phyloP scores from a whole-genome alignment of 768 basidiomycete species.

The Exidia glandulosa region DNA sequence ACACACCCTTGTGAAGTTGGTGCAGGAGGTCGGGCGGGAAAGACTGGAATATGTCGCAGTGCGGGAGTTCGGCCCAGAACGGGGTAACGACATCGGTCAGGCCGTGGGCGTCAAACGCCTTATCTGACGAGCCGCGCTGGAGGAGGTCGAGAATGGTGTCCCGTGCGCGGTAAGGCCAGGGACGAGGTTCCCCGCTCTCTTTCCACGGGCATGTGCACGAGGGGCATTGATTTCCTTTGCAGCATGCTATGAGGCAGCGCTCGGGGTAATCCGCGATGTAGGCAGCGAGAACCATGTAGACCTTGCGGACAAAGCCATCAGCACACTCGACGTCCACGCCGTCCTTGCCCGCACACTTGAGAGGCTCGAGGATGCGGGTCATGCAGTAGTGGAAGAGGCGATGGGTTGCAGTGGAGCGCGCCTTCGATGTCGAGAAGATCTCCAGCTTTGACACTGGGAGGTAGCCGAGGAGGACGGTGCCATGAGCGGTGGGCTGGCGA shows the following conservation, averaged over 20 bases:
- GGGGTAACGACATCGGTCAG: conserved; percentile 10
- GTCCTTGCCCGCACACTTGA: conserved; percentile 17
- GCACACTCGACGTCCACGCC: conserved; percentile 27
- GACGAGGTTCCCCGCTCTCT: conserved; percentile 5
- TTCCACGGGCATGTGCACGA: conserved; percentile 4
- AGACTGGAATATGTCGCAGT: conserved; percentile 25
- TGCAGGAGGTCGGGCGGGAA: conserved; percentile 34
- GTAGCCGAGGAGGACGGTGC: conserved; percentile 27
- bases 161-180: background rate
- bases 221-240: conserved; percentile 9
- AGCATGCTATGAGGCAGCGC: conserved; percentile 13
- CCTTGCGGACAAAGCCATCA: conserved; percentile 21
- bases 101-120: background rate
- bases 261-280: conserved; percentile 18
- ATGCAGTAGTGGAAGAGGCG: conserved; percentile 29
- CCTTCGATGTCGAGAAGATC: conserved; percentile 32
- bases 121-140: background rate
- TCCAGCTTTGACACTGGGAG: conserved; percentile 25
- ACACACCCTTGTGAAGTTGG: conserved; percentile 36
- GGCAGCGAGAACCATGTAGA: conserved; percentile 12
- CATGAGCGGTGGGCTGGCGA: conserved; percentile 23
- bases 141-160: background rate
- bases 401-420: conserved; percentile 24
- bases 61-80: conserved; percentile 32
- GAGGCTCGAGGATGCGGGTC: conserved; percentile 20